Evolutionary conservation across 768 basidiomycete species (phyloP).

Genomic region (Lactifluus rugatus): DNA sequence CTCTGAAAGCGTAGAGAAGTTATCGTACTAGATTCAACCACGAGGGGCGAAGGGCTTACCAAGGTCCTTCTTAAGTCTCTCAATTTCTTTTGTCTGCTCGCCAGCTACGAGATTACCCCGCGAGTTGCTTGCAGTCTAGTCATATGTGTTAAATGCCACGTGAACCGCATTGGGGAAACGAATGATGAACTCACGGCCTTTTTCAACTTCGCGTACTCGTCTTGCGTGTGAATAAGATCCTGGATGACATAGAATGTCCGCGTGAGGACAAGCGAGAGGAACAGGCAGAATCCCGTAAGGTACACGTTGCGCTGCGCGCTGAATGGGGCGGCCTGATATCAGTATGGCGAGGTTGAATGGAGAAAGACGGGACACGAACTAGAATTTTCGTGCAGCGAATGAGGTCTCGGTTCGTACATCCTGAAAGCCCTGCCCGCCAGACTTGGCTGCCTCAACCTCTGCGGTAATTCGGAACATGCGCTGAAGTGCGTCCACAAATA

Average conservation of each 20-base stretch:
- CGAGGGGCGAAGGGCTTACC: slow-evolving; percentile 18
- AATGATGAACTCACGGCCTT: slow-evolving; percentile 29
- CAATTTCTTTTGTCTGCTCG: slow-evolving; percentile 47
- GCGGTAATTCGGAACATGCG: slow-evolving; percentile 79
- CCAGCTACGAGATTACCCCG: slow-evolving; percentile 24
- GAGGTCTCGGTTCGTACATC: slow-evolving; percentile 79
- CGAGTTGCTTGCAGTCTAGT: slow-evolving; percentile 29
- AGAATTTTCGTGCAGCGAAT: slow-evolving; percentile 88
- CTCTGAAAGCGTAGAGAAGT: slow-evolving; percentile 31
- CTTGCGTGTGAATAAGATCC: slow-evolving; percentile 85
- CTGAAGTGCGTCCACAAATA: slow-evolving; percentile 89
- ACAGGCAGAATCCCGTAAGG: slow-evolving; percentile 86
- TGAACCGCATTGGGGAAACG: neutral
- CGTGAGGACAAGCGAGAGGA: slow-evolving; percentile 90
- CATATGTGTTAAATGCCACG: neutral
- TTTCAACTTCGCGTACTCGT: slow-evolving; percentile 79
- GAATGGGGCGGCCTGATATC: neutral
- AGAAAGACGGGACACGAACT: slow-evolving; percentile 39
- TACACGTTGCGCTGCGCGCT: slow-evolving; percentile 89
- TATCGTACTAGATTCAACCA: neutral
- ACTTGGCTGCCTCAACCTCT: slow-evolving; percentile 60
- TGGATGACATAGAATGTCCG: slow-evolving; percentile 88
- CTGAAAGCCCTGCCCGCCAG: slow-evolving; percentile 36
- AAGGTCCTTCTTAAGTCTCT: slow-evolving; percentile 59
- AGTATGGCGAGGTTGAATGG: neutral